Evolutionary conservation across 495 filamentous ascomycete species (phyloP).

Genomic region (Venustampulla echinocandica): DNA sequence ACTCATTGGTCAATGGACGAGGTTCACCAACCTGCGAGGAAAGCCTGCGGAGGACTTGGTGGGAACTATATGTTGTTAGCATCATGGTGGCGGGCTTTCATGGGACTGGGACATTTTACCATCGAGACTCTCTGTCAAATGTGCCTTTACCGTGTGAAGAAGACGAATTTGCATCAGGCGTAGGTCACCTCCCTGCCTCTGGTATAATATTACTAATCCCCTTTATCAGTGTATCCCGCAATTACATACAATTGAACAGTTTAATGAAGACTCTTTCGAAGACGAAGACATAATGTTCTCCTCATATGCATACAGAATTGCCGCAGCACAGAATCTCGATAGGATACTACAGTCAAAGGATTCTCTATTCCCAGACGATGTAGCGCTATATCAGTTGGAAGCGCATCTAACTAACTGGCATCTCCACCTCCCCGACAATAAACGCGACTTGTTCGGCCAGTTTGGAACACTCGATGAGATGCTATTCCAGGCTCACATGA

Average conservation of each 20-base stretch:
- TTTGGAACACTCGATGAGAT: constrained; percentile 70
- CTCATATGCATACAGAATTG: constrained; percentile 66
- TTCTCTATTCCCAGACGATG: constrained; percentile 34
- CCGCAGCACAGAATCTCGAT: constrained; percentile 61
- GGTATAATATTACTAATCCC: constrained; percentile 4
- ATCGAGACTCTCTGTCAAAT: too few species aligned
- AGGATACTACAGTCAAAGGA: constrained; percentile 55
- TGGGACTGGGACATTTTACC: constrained; percentile 42
- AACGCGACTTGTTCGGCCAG: constrained; percentile 56
- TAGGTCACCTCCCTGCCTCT: constrained; percentile 28
- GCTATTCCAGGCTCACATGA: constrained; percentile 83
- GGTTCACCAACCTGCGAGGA: constrained; percentile 47
- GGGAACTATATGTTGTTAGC: constrained; percentile 76
- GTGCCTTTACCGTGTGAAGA: constrained; percentile 70
- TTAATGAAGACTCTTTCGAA: constrained; percentile 54
- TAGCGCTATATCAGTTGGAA: constrained; percentile 49
- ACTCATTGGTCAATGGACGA: constrained; percentile 33
- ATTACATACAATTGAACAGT: constrained; percentile 54
- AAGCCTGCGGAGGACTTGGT: constrained; percentile 76
- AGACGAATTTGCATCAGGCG: constrained; percentile 51
- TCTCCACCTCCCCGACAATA: constrained; percentile 63
- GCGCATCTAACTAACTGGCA: constrained; percentile 68
- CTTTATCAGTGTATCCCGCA: constrained; percentile 46
- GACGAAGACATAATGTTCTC: constrained; percentile 51
- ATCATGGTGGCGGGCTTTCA: constrained; percentile 49